Evolutionary conservation across 2,329 filamentous ascomycete species (phyloP), one percentile per base, ranked within the genome.

Genomic region (Cercospora zeae-maydis): DNA sequence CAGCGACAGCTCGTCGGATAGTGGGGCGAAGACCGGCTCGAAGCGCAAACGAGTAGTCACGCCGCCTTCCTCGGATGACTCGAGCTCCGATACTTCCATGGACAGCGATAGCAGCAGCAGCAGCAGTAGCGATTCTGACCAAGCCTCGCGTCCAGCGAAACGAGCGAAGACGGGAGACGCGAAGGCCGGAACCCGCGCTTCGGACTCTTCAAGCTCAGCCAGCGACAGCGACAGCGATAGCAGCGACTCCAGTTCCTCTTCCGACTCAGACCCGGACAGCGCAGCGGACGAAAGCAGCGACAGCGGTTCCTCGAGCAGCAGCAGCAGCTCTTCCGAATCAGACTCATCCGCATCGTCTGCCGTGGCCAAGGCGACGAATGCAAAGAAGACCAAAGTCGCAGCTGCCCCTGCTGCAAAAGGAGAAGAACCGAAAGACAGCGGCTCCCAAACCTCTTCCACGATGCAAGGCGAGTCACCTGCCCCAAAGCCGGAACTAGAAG

Each of bases 301-400:
- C 31, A 64, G 63, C 47, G 57, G 59, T 13, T 55, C 45, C 11
- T 57, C 54, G 34, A 59, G 57, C 45, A 47, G 56, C 33, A 54
- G 49, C n/a, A 54, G 51, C 78, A 55, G 79, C 58, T 84, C 85
- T 9, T 83, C 83, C 62, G 79, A 81, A 36, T 76, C 80, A 47
- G 78, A 74, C 56, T 73, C 73, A 8, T 78, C 77, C 13, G 49
- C 66, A 7, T 64, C 60, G 11, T 63, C 66, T 21, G 36, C 51
- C 34, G 63, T 64, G 13, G 55, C 65, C 33, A 64, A 62, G 14
- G 19, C 54, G 47, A 69, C 69, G 65, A 69, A 65, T 39, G 59
- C 58, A 36, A 64, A 65, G 62, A 70, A 64, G 63, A 10, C 21
- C 9, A 63, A 57, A 34, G 27, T 31, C 11, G 56, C 58, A 8